phyloP scores from a whole-genome alignment of 2,329 filamentous ascomycete genomes.

The Fusarium buxicola region DNA sequence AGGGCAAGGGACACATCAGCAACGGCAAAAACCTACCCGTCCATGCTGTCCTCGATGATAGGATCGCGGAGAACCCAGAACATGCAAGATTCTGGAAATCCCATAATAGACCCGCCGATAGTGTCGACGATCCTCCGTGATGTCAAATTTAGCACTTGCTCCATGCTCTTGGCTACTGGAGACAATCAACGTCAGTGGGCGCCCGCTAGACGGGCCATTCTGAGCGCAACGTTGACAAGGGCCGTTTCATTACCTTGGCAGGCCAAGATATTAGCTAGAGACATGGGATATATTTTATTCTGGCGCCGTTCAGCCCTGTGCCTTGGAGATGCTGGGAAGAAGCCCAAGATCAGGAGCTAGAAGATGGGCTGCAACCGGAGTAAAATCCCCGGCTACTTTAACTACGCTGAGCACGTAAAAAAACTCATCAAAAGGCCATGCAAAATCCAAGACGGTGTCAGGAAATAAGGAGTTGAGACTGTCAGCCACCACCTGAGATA shows the following conservation, averaged over 20 bases:
- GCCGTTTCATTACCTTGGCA: constrained; percentile 20
- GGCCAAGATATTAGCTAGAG: constrained; percentile 12
- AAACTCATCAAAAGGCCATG: background rate
- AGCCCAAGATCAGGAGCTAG: background rate
- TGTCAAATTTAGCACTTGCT: constrained; percentile 45
- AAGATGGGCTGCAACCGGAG: constrained; percentile 21
- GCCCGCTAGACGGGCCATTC: constrained; percentile 17
- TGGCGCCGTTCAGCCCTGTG: constrained; percentile 31
- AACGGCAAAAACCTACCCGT: background rate
- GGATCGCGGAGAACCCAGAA: constrained; percentile 20
- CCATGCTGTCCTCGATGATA: constrained; percentile 3
- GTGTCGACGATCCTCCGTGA: constrained; percentile 31
- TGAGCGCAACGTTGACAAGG: constrained; percentile 33
- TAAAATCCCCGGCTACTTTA: constrained; percentile 18
- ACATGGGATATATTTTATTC: constrained; percentile 3
- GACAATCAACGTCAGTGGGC: constrained; percentile 2
- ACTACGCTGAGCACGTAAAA: background rate
- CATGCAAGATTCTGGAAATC: constrained; percentile 26
- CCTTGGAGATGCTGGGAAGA: background rate
- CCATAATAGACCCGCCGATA: constrained; percentile 34
- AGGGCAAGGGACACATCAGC: constrained; percentile 3
- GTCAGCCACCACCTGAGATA: background rate
- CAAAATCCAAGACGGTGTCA: no score
- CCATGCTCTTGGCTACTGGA: constrained; percentile 29
- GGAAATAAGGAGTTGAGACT: background rate